phyloP scores from a whole-genome alignment of 768 basidiomycete genomes.

The Russula abietina region DNA sequence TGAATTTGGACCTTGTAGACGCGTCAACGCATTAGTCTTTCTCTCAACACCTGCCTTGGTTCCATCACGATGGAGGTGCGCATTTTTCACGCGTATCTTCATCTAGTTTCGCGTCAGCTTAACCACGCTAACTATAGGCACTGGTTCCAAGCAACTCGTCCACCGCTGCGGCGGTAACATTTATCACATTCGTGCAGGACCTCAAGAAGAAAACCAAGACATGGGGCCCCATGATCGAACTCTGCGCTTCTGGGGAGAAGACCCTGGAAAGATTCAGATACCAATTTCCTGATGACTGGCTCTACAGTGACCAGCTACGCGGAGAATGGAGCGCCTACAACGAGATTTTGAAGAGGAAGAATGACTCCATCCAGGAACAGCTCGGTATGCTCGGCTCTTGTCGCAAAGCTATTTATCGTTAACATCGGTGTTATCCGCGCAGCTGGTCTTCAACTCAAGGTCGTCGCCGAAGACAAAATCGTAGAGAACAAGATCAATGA shows the following conservation, averaged over 20 bases:
- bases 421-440: not conserved
- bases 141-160: conserved; percentile 78
- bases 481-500: conserved; percentile 94
- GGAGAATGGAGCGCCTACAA: conserved; percentile 99
- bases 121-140: conserved; percentile 25
- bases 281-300: conserved; percentile 96
- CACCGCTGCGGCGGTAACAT: conserved; percentile 95
- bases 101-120: conserved; percentile 4
- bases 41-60: conserved; percentile 17
- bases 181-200: conserved; percentile 99
- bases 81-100: conserved; percentile 5
- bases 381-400: conserved; percentile 54
- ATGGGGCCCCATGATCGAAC: conserved; percentile 96
- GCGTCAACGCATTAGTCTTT: conserved; percentile 8
- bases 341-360: conserved; percentile 96
- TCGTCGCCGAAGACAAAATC: conserved; percentile 98
- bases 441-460: conserved; percentile 98
- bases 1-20: conserved; percentile 16
- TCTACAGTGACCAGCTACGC: conserved; percentile 94
- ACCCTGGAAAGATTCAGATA: conserved; percentile 95
- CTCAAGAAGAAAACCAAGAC: conserved; percentile 93
- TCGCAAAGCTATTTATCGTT: not conserved
- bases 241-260: conserved; percentile 93
- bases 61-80: conserved; percentile 34
- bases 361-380: conserved; percentile 97